A percentile compares a stretch with the other conserved stretches of the same genome.
These are phyloP conservation scores for Pezicula carpinea DNA, from an alignment of 2,329 filamentous ascomycete species.

Conservation along the genomic window DNA sequence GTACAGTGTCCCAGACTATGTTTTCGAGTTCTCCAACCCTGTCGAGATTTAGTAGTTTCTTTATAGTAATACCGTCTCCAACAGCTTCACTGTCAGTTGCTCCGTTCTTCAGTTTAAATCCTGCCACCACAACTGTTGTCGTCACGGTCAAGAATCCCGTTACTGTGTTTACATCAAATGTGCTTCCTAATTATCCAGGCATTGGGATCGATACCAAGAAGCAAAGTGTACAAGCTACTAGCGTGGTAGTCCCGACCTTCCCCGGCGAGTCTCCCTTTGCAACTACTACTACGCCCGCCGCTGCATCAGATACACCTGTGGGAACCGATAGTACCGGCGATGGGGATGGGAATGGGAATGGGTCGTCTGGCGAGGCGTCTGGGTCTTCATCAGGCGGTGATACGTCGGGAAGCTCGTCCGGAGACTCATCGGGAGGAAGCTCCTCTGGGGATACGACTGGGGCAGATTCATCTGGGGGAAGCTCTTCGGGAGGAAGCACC, in stretches of 20 bases:
- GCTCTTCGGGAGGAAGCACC: background rate
- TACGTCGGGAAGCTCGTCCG: too few species aligned
- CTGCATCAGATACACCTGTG: too few species aligned
- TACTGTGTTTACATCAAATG: constrained; percentile 12
- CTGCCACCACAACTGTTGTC: constrained; percentile 13
- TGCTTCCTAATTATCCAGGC: constrained; percentile 8
- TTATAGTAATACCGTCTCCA: background rate
- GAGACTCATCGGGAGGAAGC: background rate
- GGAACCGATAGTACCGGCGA: too few species aligned
- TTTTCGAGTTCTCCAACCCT: too few species aligned
- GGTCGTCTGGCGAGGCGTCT: background rate
- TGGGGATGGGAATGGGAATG: background rate
- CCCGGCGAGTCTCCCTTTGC: background rate
- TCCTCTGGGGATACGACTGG: background rate
- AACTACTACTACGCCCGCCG: background rate
- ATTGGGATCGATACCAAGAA: constrained; percentile 1
- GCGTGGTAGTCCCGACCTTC: background rate
- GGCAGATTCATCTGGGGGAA: background rate
- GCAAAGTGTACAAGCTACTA: background rate
- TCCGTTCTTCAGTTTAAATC: background rate
- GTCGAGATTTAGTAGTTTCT: background rate
- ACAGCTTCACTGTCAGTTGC: background rate
- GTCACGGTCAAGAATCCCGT: constrained; percentile 20
- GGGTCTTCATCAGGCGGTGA: too few species aligned
- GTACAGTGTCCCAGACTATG: too few species aligned